phyloP scores from a whole-genome alignment of 2,329 filamentous ascomycete species.

The Talaromyces islandicus region DNA sequence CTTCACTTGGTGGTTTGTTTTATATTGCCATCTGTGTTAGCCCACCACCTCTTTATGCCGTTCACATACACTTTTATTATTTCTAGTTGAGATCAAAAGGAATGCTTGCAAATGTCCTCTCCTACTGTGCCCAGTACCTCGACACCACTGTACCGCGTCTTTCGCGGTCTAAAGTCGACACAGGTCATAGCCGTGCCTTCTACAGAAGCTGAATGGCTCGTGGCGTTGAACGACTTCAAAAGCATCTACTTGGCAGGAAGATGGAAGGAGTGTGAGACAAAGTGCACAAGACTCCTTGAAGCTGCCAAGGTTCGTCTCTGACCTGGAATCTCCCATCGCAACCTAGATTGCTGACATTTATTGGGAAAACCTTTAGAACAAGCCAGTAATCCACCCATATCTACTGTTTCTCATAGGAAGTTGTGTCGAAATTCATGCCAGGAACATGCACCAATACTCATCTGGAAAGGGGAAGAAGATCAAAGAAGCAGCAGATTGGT shows the following conservation, averaged over 20 bases:
- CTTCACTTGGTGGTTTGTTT: background rate
- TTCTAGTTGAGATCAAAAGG: background rate
- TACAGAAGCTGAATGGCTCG: constrained; percentile 2
- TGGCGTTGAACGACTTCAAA: constrained; percentile 4
- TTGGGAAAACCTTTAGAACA: background rate
- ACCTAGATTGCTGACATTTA: background rate
- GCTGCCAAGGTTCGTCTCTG: background rate
- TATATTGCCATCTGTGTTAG: background rate
- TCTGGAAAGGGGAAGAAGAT: constrained; percentile 7
- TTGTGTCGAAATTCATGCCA: constrained; percentile 11
- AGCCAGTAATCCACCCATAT: constrained; percentile 1
- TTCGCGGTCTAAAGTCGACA: constrained; percentile 8
- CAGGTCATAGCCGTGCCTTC: background rate
- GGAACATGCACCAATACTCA: constrained; percentile 12
- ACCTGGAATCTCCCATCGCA: background rate
- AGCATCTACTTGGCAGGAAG: constrained; percentile 3
- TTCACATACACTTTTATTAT: background rate
- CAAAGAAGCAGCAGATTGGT: constrained; percentile 5
- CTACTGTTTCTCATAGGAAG: constrained; percentile 7
- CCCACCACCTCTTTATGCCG: background rate
- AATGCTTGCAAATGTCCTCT: background rate
- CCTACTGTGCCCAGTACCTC: constrained; percentile 1
- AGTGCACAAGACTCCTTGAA: constrained; percentile 5
- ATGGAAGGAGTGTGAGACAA: constrained; percentile 10
- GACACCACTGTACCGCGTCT: constrained; percentile 7